These are phyloP conservation scores for Aspergillus sp. DNA, from an alignment of 2,329 filamentous ascomycete species.

Conservation along the genomic window DNA sequence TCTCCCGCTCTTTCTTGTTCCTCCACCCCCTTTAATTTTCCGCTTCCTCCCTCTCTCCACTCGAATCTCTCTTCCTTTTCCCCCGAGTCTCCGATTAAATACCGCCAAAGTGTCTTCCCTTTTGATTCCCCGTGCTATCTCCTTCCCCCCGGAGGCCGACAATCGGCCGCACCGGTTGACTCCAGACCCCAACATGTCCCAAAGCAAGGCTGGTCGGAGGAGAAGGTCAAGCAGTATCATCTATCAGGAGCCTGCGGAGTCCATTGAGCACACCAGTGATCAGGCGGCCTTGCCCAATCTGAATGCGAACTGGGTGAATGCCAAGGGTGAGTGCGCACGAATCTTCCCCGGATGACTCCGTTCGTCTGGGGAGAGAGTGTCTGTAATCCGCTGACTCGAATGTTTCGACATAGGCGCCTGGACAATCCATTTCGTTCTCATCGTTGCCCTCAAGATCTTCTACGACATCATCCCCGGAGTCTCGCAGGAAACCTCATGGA, in stretches of 20 bases:
- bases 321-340: conserved; percentile 71
- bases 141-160: conserved; percentile 82
- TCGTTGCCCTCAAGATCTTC: conserved; percentile 87
- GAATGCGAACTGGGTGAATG: conserved; percentile 98
- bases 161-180: conserved; percentile 58
- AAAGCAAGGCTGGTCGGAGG: conserved; percentile 71
- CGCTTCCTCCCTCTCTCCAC: conserved; percentile 29
- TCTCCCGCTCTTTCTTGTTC: conserved; percentile 17
- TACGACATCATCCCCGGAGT: conserved; percentile 96
- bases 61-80: conserved; percentile 16
- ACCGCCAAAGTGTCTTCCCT: conserved; percentile 97
- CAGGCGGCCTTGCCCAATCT: conserved; percentile 92
- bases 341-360: not conserved
- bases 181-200: conserved; percentile 60
- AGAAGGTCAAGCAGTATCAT: conserved; percentile 97
- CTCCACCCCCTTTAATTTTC: conserved; percentile 25
- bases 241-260: conserved; percentile 95
- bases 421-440: conserved; percentile 95
- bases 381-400: conserved; percentile 18
- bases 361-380: not conserved
- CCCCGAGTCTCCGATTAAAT: conserved; percentile 52
- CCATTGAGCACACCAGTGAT: conserved; percentile 95
- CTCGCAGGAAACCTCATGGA: conserved; percentile 98
- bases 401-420: conserved; percentile 70
- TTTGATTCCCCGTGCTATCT: conserved; percentile 83